These are phyloP conservation scores for Hibiscus tridactylites DNA, from an alignment of 345 rosid species.

Conservation along the genomic window DNA sequence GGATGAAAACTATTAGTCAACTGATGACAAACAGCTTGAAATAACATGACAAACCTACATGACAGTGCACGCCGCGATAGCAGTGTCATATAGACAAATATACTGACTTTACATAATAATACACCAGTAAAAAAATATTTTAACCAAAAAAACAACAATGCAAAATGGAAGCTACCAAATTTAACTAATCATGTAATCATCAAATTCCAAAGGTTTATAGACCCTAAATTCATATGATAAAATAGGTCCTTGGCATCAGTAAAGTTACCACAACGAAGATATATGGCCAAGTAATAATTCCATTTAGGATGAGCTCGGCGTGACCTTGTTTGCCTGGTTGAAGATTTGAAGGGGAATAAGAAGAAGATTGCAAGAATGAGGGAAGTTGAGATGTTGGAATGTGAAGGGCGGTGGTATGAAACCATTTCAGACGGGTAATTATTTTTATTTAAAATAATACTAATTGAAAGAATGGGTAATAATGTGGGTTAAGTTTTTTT, in stretches of 20 bases:
- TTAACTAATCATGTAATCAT: conserved; percentile 59
- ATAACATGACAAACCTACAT: no score
- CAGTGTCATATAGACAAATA: no score
- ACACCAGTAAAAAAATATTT: no score
- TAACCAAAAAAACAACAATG: conserved; percentile 15
- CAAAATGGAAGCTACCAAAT: conserved; percentile 39
- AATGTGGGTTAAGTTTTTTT: no score
- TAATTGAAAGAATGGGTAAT: no score
- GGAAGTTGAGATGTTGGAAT: background rate
- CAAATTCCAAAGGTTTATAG: conserved; percentile 63
- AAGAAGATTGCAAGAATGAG: conserved; percentile 23
- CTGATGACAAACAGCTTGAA: background rate
- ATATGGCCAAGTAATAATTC: conserved; percentile 37
- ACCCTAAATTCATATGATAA: conserved; percentile 23
- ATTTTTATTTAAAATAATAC: no score
- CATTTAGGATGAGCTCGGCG: conserved; percentile 43
- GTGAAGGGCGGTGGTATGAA: background rate
- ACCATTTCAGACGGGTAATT: no score
- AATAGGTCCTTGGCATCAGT: conserved; percentile 36
- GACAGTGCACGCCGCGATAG: no score
- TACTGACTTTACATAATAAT: no score
- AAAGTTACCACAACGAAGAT: conserved; percentile 43
- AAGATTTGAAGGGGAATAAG: conserved; percentile 16
- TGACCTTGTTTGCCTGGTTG: conserved; percentile 49
- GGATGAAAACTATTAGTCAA: no score